Evolutionary conservation across 345 rosid species (phyloP).

Genomic region (Salix brachista): DNA sequence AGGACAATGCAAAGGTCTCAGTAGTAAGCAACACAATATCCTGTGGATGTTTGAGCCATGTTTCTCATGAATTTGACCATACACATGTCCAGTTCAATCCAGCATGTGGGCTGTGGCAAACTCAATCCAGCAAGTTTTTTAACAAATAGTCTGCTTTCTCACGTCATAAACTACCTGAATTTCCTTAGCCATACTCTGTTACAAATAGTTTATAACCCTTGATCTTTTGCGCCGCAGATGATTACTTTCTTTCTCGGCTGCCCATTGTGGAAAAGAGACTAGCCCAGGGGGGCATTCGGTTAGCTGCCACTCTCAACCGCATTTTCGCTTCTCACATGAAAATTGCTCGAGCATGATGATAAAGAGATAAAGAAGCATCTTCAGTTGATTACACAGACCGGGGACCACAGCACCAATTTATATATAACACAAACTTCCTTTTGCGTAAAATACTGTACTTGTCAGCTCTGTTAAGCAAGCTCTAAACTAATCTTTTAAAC

Average conservation of each 20-base stretch:
- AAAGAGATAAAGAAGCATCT: constrained; percentile 15
- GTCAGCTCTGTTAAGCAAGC: constrained; percentile 21
- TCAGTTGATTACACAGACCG: constrained; percentile 22
- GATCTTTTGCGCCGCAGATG: constrained; percentile 40
- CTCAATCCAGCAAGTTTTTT: not conserved
- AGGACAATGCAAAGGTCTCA: constrained; percentile 1
- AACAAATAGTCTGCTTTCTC: not conserved
- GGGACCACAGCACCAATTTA: constrained; percentile 24
- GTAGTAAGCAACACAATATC: not conserved
- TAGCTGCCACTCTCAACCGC: constrained; percentile 79
- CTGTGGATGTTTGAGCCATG: not conserved
- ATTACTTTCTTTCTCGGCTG: constrained; percentile 69
- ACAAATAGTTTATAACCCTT: constrained; percentile 1
- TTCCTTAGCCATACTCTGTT: not conserved
- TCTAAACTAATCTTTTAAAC: not conserved
- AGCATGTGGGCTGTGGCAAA: not conserved
- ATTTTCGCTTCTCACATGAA: constrained; percentile 46
- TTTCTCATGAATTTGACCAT: not conserved
- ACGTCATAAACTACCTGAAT: not conserved
- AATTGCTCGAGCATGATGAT: constrained; percentile 38
- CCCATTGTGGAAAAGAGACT: constrained; percentile 77
- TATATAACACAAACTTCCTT: constrained; percentile 7
- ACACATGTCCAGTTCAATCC: constrained; percentile 10
- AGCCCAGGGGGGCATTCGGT: constrained; percentile 80
- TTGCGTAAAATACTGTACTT: not conserved